Evolutionary conservation across 495 filamentous ascomycete species (phyloP), one percentile per base, ranked within the genome.

Genomic region (Penicillium cosmopolitanum): DNA sequence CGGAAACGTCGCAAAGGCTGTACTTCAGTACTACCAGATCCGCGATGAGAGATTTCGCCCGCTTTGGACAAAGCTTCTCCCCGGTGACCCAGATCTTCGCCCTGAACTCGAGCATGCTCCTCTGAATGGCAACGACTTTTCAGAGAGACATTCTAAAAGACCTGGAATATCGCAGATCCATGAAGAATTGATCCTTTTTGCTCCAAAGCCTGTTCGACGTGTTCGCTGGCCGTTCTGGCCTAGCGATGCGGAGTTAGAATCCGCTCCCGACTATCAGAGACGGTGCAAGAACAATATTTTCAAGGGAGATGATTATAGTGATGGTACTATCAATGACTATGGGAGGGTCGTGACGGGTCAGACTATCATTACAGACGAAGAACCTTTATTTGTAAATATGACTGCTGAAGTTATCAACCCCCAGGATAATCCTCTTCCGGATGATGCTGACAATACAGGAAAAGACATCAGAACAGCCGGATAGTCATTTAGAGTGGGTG

Each of bases 171-270:
- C 8, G 18, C 42, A 46, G n/a, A 46, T 46, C 42, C 36, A 38
- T 12, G 11, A 38, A 13, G 16, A 44, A 44, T 44, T 9, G 3
- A 8, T 4, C 16, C 0, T 44, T 44, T 44, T 44, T 44, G 42
- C 42, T 3, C 42, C n/a, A 3, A 44, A 44, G 42, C 42, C 42
- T 16, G n/a, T 44, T n/a, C 42, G 42, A 44, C 16, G 6, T 9
- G 42, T 44, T 44, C 42, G 7, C 6, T 44, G 42, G 42, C 42
- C 42, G 42, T 44, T 44, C 16, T 44, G 15, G n/a, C 42, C 42
- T 9, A 44, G 42, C 42, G 16, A 18, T 5, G 42, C 13, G 16
- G 42, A 44, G 9, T 6, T 16, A 10, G n/a, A 44, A 18, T 8
- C 16, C 16, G n/a, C 16, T 2, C 5, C 28, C 28, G 28, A 31